Evolutionary conservation across 257 asterid species (phyloP).

Genomic region (Scutellaria galericulata): DNA sequence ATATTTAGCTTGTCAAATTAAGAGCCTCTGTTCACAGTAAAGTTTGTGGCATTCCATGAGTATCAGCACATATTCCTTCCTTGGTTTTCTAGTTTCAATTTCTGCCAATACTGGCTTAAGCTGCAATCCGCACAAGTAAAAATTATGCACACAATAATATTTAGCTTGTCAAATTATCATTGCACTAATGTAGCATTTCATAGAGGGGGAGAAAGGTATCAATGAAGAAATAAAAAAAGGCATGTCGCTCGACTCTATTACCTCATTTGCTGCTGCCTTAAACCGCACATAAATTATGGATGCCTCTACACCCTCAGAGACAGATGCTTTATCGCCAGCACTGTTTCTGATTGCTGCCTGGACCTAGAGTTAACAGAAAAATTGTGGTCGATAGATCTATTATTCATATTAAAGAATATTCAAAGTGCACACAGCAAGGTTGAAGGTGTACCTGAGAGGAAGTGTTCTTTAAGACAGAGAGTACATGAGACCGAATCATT

Average conservation of each 20-base stretch:
- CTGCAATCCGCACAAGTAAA: slow-evolving; percentile 52
- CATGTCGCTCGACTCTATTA: slow-evolving; percentile 35
- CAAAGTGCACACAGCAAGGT: slow-evolving; percentile 27
- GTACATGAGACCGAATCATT: slow-evolving; percentile 89
- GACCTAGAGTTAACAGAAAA: slow-evolving; percentile 54
- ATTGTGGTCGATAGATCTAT: slow-evolving; percentile 28
- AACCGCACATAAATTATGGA: slow-evolving; percentile 91
- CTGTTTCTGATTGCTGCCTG: slow-evolving; percentile 84
- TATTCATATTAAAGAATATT: slow-evolving; percentile 31
- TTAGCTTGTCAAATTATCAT: not conserved
- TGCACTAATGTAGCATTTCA: not conserved
- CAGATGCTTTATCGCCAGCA: slow-evolving; percentile 68
- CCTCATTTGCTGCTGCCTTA: slow-evolving; percentile 99
- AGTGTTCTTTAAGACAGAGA: slow-evolving; percentile 81
- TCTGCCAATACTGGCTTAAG: slow-evolving; percentile 94
- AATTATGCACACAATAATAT: slow-evolving; percentile 21
- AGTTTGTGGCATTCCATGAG: slow-evolving; percentile 95
- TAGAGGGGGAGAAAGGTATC: slow-evolving; percentile 1
- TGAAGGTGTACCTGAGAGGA: slow-evolving; percentile 81
- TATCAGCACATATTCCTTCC: slow-evolving; percentile 91
- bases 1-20: slow-evolving; percentile 36
- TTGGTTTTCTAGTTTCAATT: slow-evolving; percentile 92
- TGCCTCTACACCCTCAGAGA: slow-evolving; percentile 95
- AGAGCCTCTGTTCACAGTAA: slow-evolving; percentile 96
- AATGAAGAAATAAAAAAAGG: not conserved